Percentiles rank a stretch among this genome's conserved stretches.
These are phyloP conservation scores for Pythium pectinolyticum DNA, from an alignment of 352 stramenopile genomes.

Conservation along the genomic window DNA sequence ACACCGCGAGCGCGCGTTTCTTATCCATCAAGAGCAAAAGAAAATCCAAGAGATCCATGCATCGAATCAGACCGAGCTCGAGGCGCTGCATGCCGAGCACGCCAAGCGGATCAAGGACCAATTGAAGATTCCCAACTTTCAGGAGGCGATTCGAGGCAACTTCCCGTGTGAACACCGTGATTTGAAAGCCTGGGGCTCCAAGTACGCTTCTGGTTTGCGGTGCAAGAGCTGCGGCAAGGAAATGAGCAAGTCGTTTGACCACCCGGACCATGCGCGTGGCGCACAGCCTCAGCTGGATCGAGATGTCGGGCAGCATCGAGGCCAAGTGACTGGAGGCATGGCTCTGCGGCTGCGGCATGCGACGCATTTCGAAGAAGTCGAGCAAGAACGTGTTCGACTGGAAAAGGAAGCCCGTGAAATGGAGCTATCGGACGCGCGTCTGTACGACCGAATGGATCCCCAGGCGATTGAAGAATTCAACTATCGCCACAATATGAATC, in stretches of 20 bases:
- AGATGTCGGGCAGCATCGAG: conserved; percentile 54
- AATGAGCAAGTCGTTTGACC: conserved; percentile 59
- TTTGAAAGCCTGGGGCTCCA: conserved; percentile 66
- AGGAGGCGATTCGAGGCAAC: conserved; percentile 34
- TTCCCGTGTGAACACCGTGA: conserved; percentile 58
- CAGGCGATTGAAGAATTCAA: conserved; percentile 76
- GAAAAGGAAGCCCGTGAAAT: conserved; percentile 71
- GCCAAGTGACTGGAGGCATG: conserved; percentile 39
- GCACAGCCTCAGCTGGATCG: conserved; percentile 48
- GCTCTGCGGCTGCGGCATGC: conserved; percentile 37
- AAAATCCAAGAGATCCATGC: conserved; percentile 37
- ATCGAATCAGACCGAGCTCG: conserved; percentile 38
- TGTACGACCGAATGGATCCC: conserved; percentile 62
- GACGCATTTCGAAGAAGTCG: conserved; percentile 46
- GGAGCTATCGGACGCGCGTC: conserved; percentile 43
- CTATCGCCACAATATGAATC: conserved; percentile 64
- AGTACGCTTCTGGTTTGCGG: conserved; percentile 51
- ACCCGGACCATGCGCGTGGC: conserved; percentile 45
- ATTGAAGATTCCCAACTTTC: conserved; percentile 65
- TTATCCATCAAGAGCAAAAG: conserved; percentile 54
- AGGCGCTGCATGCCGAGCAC: conserved; percentile 33
- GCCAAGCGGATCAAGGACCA: conserved; percentile 30
- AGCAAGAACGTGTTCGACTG: conserved; percentile 59
- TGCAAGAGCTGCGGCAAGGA: conserved; percentile 76
- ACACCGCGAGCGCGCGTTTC: conserved; percentile 47